Conservation (phyloP, 2,329 filamentous ascomycete genomes). For the Penicillium verrucosum region DNA sequence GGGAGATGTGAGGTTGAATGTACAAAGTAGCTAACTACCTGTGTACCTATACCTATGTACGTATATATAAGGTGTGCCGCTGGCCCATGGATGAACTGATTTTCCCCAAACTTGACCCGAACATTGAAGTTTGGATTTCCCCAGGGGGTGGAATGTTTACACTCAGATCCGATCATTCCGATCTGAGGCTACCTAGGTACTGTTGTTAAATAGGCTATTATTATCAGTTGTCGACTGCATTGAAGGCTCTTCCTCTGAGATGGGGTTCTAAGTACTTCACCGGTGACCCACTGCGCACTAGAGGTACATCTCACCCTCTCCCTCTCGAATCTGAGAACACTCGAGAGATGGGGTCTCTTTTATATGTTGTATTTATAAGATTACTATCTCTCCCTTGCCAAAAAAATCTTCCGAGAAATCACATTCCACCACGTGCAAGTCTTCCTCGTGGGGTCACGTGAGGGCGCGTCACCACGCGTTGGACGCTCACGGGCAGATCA, state of each 20-base stretch:
- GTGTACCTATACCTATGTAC: not conserved
- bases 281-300: not conserved
- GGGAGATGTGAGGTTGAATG: not conserved
- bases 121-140: not conserved
- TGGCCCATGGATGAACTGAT: not conserved
- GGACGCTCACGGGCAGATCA: not conserved
- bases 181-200: too few species aligned
- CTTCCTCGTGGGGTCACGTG: conserved; percentile 19
- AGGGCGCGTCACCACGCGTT: conserved; percentile 20
- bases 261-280: not conserved
- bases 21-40: not conserved
- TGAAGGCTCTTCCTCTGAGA: not conserved
- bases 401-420: not conserved
- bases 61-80: not conserved
- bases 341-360: not conserved
- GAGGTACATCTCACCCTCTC: too few species aligned
- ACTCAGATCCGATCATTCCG: not conserved
- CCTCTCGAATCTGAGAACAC: too few species aligned
- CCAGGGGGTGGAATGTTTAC: not conserved
- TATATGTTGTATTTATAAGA: not conserved
- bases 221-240: not conserved
- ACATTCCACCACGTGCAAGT: conserved; percentile 10
- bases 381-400: not conserved
- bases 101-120: not conserved
- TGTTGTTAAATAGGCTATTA: too few species aligned